Conservation (phyloP, 345 rosid genomes). For the Euphorbia pulcherrima region DNA sequence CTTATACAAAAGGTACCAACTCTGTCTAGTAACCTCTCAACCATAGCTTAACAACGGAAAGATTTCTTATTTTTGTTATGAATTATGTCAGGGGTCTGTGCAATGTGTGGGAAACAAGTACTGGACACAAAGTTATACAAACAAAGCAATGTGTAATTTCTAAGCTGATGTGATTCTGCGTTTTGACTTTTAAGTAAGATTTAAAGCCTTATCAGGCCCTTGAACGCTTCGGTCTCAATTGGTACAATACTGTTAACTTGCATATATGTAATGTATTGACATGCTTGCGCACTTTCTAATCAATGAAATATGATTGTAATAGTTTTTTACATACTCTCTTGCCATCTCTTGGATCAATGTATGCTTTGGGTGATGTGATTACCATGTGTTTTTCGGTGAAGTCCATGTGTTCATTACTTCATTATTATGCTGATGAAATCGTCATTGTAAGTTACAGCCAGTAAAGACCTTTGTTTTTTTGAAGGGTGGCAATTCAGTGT, state of each 20-base stretch:
- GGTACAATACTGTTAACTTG: not conserved
- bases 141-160: constrained; percentile 80
- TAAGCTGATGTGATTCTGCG: not conserved
- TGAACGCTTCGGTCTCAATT: not conserved
- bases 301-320: not conserved
- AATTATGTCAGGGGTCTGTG: constrained; percentile 74
- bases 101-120: constrained; percentile 99
- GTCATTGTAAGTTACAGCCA: not conserved
- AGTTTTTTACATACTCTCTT: not conserved
- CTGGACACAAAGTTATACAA: constrained; percentile 93
- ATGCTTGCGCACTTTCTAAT: not conserved
- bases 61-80: constrained; percentile 15
- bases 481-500: too few relatives aligned
- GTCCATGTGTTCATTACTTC: not conserved
- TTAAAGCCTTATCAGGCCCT: not conserved
- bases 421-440: too few relatives aligned
- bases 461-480: not conserved
- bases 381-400: not conserved
- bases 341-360: not conserved
- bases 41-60: not conserved
- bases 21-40: not conserved
- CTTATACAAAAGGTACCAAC: constrained; percentile 77
- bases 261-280: not conserved
- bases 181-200: constrained; percentile 9
- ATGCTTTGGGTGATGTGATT: not conserved